These are phyloP conservation scores for Lepiota venenata DNA, from an alignment of 768 basidiomycete genomes.

Conservation along the genomic window DNA sequence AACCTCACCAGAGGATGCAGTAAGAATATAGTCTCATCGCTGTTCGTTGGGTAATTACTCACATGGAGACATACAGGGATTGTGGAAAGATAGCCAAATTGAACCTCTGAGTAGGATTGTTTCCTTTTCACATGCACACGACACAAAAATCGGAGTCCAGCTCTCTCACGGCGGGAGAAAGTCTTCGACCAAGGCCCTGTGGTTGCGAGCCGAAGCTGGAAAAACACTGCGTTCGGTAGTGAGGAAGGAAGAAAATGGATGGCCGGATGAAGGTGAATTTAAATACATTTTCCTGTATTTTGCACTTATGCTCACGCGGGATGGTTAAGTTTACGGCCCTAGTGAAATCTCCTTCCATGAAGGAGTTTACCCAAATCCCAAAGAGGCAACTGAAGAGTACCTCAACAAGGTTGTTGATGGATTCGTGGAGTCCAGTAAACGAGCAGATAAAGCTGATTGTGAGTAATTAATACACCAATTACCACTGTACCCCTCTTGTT, in stretches of 20 bases:
- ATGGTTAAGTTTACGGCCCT: conserved; percentile 53
- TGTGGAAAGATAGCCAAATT: conserved; percentile 80
- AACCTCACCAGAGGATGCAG: conserved; percentile 73
- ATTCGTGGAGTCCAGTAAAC: conserved; percentile 49
- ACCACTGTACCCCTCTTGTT: background rate
- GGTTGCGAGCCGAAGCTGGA: conserved; percentile 44
- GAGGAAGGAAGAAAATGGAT: conserved; percentile 52
- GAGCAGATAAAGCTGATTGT: conserved; percentile 63
- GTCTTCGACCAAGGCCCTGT: conserved; percentile 66
- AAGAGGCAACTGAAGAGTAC: conserved; percentile 51
- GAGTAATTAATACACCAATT: conserved; percentile 18
- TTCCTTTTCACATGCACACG: conserved; percentile 69
- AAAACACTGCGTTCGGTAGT: conserved; percentile 33
- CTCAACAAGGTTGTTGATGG: conserved; percentile 57
- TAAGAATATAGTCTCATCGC: conserved; percentile 21
- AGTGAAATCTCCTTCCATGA: conserved; percentile 51
- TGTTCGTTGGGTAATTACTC: background rate
- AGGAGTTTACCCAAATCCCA: conserved; percentile 47
- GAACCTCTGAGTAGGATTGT: conserved; percentile 67
- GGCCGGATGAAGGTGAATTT: conserved; percentile 58
- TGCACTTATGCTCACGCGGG: background rate
- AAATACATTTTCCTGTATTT: background rate
- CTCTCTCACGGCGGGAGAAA: conserved; percentile 75
- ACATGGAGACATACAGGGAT: conserved; percentile 32
- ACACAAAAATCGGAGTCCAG: conserved; percentile 72